Percentiles rank a stretch among this genome's conserved stretches.
phyloP scores from a whole-genome alignment of 352 stramenopile species.

The Pythium folliculosum region DNA sequence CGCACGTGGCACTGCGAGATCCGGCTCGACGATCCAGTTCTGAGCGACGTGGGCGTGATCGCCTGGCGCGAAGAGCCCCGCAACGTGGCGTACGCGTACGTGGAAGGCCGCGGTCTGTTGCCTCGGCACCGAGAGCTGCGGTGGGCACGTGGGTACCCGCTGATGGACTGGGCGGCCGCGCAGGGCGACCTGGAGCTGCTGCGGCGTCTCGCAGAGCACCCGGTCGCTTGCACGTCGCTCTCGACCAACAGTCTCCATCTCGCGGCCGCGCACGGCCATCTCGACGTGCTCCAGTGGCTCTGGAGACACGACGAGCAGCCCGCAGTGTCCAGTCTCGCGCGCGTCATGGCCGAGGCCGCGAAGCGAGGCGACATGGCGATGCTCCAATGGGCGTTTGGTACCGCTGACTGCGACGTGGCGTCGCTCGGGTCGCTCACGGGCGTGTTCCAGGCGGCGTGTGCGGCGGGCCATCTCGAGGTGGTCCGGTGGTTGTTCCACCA shows the following conservation, averaged over 20 bases:
- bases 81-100: neutral
- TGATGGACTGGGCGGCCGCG: constrained; percentile 14
- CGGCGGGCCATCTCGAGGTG: neutral
- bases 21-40: neutral
- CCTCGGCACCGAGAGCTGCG: neutral
- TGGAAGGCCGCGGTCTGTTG: neutral
- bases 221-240: neutral
- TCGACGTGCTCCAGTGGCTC: constrained; percentile 7
- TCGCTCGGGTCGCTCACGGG: neutral
- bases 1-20: neutral
- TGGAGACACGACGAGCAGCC: neutral
- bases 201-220: neutral
- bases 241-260: neutral
- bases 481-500: neutral
- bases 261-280: neutral
- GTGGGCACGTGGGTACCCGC: neutral
- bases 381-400: neutral
- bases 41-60: neutral
- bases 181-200: neutral
- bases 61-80: neutral
- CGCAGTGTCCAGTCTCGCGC: neutral
- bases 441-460: neutral
- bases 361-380: constrained; percentile 10
- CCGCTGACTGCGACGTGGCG: neutral
- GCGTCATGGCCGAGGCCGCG: neutral